phyloP scores from a whole-genome alignment of 495 filamentous ascomycete genomes.

The Sporormia fimetaria region DNA sequence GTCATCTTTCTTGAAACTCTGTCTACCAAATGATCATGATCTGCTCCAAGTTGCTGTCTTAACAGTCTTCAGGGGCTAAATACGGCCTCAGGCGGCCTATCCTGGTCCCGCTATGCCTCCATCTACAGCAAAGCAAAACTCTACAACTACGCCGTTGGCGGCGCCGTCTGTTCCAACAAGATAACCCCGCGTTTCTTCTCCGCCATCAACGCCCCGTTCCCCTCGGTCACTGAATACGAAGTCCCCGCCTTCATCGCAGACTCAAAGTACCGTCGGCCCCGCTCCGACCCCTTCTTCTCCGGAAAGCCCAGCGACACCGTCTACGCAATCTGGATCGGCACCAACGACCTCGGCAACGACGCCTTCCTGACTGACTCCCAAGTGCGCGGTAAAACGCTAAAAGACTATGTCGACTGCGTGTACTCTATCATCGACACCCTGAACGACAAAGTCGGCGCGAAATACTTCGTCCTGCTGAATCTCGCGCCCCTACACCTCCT shows the following conservation, averaged over 20 bases:
- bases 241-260: slow-evolving; percentile 59
- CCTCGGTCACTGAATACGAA: slow-evolving; percentile 55
- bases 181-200: slow-evolving; percentile 44
- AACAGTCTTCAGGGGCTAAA: slow-evolving; percentile 30
- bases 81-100: slow-evolving; percentile 52
- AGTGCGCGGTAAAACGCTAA: slow-evolving; percentile 44
- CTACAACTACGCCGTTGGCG: slow-evolving; percentile 63
- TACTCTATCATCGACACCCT: slow-evolving; percentile 47
- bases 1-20: neutral
- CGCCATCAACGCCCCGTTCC: slow-evolving; percentile 43
- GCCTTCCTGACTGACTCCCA: slow-evolving; percentile 55
- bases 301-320: slow-evolving; percentile 48
- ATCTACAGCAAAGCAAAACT: slow-evolving; percentile 45
- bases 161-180: slow-evolving; percentile 59
- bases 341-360: slow-evolving; percentile 57
- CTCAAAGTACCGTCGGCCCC: slow-evolving; percentile 32
- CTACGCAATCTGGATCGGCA: slow-evolving; percentile 68
- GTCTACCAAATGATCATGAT: too few relatives aligned
- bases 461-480: slow-evolving; percentile 61
- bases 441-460: slow-evolving; percentile 47
- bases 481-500: slow-evolving; percentile 49
- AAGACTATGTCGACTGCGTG: slow-evolving; percentile 54
- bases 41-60: slow-evolving; percentile 16
- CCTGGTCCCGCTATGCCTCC: slow-evolving; percentile 55
- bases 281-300: slow-evolving; percentile 40